These are phyloP conservation scores for Ophiobolus disseminans DNA, from an alignment of 2,329 filamentous ascomycete species.

Conservation along the genomic window DNA sequence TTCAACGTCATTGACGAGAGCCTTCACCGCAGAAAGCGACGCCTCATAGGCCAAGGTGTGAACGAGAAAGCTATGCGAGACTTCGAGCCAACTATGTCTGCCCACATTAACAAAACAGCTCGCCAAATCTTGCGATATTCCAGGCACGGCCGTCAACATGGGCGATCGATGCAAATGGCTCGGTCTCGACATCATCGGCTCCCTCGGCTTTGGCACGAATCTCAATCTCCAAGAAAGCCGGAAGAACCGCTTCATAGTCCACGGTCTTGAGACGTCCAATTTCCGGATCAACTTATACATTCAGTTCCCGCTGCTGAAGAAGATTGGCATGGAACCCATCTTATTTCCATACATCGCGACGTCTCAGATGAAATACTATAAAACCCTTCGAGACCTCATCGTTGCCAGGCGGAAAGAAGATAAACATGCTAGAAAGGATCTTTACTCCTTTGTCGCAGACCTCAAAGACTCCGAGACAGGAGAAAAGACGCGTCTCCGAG, in stretches of 20 bases:
- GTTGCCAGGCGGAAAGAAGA: conserved; percentile 4
- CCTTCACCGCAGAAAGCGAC: conserved; percentile 48
- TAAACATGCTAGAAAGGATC: conserved; percentile 40
- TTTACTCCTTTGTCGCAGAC: conserved; percentile 49
- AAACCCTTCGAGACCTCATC: conserved; percentile 9
- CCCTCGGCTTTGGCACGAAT: conserved; percentile 45
- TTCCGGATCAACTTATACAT: conserved; percentile 15
- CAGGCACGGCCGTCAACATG: conserved; percentile 10
- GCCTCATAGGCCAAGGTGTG: conserved; percentile 49
- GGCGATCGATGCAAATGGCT: conserved; percentile 12
- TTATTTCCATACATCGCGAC: conserved; percentile 13
- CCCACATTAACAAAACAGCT: not conserved
- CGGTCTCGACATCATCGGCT: conserved; percentile 52
- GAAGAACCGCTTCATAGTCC: conserved; percentile 32
- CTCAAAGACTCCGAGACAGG: conserved; percentile 50
- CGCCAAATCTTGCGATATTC: not conserved
- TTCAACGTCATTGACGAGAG: conserved; percentile 42
- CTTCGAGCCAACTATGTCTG: conserved; percentile 40
- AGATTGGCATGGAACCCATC: conserved; percentile 11
- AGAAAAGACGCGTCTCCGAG: conserved; percentile 2
- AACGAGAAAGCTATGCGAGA: conserved; percentile 48
- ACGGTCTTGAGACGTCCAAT: conserved; percentile 35
- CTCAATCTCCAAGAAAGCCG: conserved; percentile 38
- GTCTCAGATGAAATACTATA: not conserved
- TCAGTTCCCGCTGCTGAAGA: conserved; percentile 14